phyloP scores from a whole-genome alignment of 1,284 basidiomycete species.

The Moesziomyces sp. region DNA sequence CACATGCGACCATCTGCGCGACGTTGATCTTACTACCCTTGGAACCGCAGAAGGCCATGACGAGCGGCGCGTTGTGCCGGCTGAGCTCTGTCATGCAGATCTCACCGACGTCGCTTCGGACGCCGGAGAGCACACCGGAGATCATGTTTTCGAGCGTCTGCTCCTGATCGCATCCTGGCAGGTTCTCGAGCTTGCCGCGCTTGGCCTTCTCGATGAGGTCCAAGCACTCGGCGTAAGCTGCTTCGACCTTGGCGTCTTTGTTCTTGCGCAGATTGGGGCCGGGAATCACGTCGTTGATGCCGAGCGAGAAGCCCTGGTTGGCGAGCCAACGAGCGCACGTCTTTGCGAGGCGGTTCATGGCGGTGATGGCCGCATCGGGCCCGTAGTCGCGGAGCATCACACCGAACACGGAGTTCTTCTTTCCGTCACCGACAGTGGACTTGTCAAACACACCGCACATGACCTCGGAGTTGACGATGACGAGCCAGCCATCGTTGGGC shows the following conservation, averaged over 20 bases:
- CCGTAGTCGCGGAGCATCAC: conserved; percentile 98
- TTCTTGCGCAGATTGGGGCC: conserved; percentile 81
- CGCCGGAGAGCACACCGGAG: conserved; percentile 90
- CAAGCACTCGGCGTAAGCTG: conserved; percentile 88
- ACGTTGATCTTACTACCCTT: conserved; percentile 99
- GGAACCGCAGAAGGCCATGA: conserved; percentile 99
- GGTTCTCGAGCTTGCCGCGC: conserved; percentile 91
- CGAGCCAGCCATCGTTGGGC: conserved; percentile 97
- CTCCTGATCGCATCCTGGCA: conserved; percentile 95
- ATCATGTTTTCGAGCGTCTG: conserved; percentile 96
- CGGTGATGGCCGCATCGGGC: conserved; percentile 88
- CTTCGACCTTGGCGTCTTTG: conserved; percentile 88
- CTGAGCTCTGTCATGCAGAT: conserved; percentile 98
- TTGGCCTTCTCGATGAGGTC: conserved; percentile 89
- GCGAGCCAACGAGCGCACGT: conserved; percentile 94
- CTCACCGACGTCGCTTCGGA: conserved; percentile 94
- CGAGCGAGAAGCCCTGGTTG: conserved; percentile 96
- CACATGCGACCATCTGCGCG: conserved; percentile 99
- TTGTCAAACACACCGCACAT: conserved; percentile 99
- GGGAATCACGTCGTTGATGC: conserved; percentile 98
- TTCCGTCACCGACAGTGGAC: conserved; percentile 95
- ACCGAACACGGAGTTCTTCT: conserved; percentile 99
- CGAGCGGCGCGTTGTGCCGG: conserved; percentile 93
- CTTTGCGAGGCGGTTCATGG: conserved; percentile 97
- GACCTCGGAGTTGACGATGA: conserved; percentile 96